Conservation (phyloP, 1,284 basidiomycete genomes). For the Melampsora americana region DNA sequence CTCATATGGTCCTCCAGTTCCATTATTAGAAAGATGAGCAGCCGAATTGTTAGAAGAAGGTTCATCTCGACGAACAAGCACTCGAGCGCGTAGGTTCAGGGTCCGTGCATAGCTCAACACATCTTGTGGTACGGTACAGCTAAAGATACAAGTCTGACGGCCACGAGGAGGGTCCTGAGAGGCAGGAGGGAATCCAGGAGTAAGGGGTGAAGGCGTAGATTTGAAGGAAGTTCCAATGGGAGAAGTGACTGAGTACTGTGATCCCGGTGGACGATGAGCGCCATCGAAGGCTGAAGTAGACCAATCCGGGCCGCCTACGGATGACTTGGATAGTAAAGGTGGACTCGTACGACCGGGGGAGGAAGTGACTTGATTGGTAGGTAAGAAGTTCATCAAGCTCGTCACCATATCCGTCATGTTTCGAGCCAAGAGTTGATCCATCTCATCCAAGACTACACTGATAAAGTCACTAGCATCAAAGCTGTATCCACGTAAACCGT, state of each 20-base stretch:
- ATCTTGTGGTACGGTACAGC: constrained; percentile 88
- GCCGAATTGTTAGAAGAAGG: neutral
- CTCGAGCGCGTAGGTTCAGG: constrained; percentile 24
- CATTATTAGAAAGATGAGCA: too few relatives aligned
- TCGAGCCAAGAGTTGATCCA: constrained; percentile 93
- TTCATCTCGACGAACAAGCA: constrained; percentile 34
- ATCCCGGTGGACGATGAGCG: too few relatives aligned
- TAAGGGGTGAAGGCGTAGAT: neutral
- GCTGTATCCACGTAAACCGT: constrained; percentile 56
- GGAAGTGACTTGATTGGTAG: constrained; percentile 61
- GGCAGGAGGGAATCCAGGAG: neutral
- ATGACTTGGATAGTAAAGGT: constrained; percentile 62
- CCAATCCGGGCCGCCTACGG: constrained; percentile 46
- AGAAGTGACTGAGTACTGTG: neutral
- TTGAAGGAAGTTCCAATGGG: neutral
- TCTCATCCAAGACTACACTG: constrained; percentile 70
- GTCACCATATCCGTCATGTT: constrained; percentile 93
- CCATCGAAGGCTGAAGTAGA: neutral
- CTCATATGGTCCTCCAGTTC: too few relatives aligned
- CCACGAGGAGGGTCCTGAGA: constrained; percentile 1
- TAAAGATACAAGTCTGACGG: constrained; percentile 92
- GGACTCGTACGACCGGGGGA: neutral
- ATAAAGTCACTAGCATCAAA: constrained; percentile 19
- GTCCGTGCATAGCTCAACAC: constrained; percentile 69
- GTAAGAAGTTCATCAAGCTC: constrained; percentile 82